These are phyloP conservation scores for Vitis hybrid DNA, from an alignment of 177 flowering plant genomes.

Conservation along the genomic window DNA sequence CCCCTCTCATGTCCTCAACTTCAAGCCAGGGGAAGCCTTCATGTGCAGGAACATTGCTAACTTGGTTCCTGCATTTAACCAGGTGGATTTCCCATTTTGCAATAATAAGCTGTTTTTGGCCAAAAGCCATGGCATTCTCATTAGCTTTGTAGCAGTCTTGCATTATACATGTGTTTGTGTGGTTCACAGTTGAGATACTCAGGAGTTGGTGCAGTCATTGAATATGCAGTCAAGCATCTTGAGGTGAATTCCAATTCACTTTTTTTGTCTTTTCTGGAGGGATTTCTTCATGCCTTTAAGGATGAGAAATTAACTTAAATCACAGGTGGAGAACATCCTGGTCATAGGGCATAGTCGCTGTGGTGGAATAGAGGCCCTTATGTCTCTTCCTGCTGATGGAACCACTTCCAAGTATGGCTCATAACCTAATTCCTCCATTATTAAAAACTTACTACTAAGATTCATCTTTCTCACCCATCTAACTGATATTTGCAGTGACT, in stretches of 20 bases:
- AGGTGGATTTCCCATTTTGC: no score
- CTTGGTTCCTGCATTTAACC: constrained; percentile 7
- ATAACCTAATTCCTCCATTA: background rate
- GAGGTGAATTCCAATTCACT: background rate
- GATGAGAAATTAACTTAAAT: background rate
- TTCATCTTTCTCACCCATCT: no score
- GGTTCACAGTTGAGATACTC: constrained; percentile 1
- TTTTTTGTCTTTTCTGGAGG: no score
- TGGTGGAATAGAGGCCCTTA: constrained; percentile 1
- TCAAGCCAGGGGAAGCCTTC: constrained; percentile 20
- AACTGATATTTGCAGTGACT: constrained; percentile 4
- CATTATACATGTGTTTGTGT: no score
- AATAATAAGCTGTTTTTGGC: no score
- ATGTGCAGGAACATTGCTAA: no score
- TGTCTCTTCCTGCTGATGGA: background rate
- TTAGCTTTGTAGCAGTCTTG: no score
- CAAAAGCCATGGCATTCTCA: no score
- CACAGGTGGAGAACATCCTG: constrained; percentile 1
- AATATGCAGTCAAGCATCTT: constrained; percentile 11
- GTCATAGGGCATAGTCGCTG: constrained; percentile 10
- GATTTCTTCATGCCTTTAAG: background rate
- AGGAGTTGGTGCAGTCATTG: constrained; percentile 13
- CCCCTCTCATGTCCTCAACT: no score
- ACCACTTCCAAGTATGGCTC: background rate
- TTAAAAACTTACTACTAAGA: background rate